Evolutionary conservation across 2,329 filamentous ascomycete genomes (phyloP).

Genomic region (Alternaria dauci): DNA sequence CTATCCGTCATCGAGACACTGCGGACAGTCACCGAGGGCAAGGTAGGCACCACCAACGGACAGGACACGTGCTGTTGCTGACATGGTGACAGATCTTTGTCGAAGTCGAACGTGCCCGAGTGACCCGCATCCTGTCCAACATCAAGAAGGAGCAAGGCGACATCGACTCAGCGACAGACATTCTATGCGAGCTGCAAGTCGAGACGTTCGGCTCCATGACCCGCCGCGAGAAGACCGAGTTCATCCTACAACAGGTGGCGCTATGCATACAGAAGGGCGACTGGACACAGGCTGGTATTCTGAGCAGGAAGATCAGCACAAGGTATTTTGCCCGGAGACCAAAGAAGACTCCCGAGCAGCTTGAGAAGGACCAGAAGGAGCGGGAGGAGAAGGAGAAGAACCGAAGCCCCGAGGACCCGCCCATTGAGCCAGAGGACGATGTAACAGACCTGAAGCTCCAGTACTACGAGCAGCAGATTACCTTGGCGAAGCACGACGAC

Average conservation of each 20-base stretch:
- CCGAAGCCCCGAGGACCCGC: constrained; percentile 77
- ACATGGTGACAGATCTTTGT: constrained; percentile 80
- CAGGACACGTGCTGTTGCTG: constrained; percentile 20
- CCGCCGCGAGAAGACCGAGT: constrained; percentile 96
- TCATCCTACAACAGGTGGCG: constrained; percentile 92
- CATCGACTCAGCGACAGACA: constrained; percentile 86
- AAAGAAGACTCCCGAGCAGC: constrained; percentile 87
- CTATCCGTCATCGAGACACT: constrained; percentile 93
- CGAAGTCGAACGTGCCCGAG: constrained; percentile 94
- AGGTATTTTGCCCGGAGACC: constrained; percentile 88
- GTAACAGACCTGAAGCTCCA: constrained; percentile 94
- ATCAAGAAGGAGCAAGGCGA: constrained; percentile 98
- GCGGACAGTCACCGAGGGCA: constrained; percentile 96
- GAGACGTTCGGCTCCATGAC: constrained; percentile 99
- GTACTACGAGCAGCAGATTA: constrained; percentile 98
- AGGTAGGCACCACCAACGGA: constrained; percentile 61
- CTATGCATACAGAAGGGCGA: constrained; percentile 95
- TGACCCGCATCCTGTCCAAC: constrained; percentile 93
- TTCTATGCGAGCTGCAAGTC: constrained; percentile 95
- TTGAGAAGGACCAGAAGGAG: constrained; percentile 90
- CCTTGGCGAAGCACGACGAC: constrained; percentile 92
- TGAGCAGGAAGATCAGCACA: constrained; percentile 97
- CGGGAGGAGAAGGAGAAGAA: constrained; percentile 84
- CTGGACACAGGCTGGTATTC: constrained; percentile 93
- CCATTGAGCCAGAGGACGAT: constrained; percentile 81